A percentile compares a stretch with the other conserved stretches of the same genome.
Conservation (phyloP, 768 basidiomycete genomes). For the Kwoniella europaea region DNA sequence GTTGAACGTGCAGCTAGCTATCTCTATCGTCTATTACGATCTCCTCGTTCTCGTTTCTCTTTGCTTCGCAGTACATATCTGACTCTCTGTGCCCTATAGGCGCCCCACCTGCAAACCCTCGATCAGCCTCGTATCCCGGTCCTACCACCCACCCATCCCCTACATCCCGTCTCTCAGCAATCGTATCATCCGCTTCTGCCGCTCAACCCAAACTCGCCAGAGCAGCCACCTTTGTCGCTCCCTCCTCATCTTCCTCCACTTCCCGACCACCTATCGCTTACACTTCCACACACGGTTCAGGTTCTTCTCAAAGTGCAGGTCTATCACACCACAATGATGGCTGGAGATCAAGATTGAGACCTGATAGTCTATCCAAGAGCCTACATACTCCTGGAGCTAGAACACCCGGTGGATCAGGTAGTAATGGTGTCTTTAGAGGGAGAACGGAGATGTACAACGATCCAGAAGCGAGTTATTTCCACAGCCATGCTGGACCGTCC, state of each 20-base stretch:
- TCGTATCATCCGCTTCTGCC: constrained; percentile 22
- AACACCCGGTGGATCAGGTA: neutral
- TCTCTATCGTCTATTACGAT: no score
- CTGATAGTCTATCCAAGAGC: constrained; percentile 3
- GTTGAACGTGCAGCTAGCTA: no score
- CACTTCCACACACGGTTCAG: neutral
- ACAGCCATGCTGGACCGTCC: constrained; percentile 10
- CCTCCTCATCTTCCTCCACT: constrained; percentile 11
- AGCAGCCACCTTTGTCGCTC: constrained; percentile 19
- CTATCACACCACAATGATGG: neutral
- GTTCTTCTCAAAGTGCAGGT: neutral
- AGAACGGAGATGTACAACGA: constrained; percentile 18
- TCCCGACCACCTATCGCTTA: neutral
- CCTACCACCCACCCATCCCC: constrained; percentile 25
- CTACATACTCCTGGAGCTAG: neutral
- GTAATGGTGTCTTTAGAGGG: constrained; percentile 4
- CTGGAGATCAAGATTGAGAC: constrained; percentile 6
- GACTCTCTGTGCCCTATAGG: constrained; percentile 4
- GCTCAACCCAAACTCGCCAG: constrained; percentile 29
- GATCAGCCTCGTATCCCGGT: constrained; percentile 28
- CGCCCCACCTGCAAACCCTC: constrained; percentile 16
- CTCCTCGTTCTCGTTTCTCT: no score
- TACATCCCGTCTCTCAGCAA: constrained; percentile 26
- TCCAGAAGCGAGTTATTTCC: constrained; percentile 28
- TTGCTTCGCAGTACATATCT: neutral